These are phyloP conservation scores for Aspergillus sergii DNA, from an alignment of 2,329 filamentous ascomycete species.

Conservation along the genomic window DNA sequence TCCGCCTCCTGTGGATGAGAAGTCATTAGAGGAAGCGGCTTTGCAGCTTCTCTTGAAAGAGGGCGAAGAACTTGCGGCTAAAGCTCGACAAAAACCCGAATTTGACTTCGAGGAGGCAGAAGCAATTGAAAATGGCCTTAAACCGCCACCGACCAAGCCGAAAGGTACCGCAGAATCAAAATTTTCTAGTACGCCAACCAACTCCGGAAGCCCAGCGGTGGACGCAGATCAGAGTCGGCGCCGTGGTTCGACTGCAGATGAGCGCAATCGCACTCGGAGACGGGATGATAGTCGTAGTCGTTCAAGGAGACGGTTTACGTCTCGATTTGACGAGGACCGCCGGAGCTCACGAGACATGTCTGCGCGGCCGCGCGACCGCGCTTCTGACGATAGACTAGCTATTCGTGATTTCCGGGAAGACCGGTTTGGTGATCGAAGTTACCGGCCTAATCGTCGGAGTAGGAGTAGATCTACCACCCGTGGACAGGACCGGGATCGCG, in stretches of 20 bases:
- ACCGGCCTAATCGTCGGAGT: conserved; percentile 37
- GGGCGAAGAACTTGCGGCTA: conserved; percentile 57
- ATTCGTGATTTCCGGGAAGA: conserved; percentile 34
- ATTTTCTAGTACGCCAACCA: conserved; percentile 30
- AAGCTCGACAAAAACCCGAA: conserved; percentile 53
- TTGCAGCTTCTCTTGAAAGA: conserved; percentile 57
- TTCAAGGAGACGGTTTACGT: conserved; percentile 29
- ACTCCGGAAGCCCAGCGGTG: conserved; percentile 31
- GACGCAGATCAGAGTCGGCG: conserved; percentile 27
- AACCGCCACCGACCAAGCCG: conserved; percentile 32
- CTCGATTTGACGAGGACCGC: conserved; percentile 34
- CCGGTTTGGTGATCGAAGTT: conserved; percentile 33
- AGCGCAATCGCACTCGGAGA: conserved; percentile 26
- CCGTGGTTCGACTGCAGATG: conserved; percentile 32
- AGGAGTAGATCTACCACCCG: conserved; percentile 36
- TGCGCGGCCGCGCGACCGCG: conserved; percentile 35
- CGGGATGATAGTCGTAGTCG: conserved; percentile 34
- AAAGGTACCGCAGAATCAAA: conserved; percentile 32
- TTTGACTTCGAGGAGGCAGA: conserved; percentile 54
- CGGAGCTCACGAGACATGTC: conserved; percentile 33
- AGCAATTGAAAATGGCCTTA: conserved; percentile 42
- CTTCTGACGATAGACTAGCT: conserved; percentile 34
- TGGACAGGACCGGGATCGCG: conserved; percentile 30
- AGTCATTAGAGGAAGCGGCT: conserved; percentile 58
- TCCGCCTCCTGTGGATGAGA: conserved; percentile 50